Evolutionary conservation across 495 filamentous ascomycete species (phyloP).

Genomic region (Copromyces sp.): DNA sequence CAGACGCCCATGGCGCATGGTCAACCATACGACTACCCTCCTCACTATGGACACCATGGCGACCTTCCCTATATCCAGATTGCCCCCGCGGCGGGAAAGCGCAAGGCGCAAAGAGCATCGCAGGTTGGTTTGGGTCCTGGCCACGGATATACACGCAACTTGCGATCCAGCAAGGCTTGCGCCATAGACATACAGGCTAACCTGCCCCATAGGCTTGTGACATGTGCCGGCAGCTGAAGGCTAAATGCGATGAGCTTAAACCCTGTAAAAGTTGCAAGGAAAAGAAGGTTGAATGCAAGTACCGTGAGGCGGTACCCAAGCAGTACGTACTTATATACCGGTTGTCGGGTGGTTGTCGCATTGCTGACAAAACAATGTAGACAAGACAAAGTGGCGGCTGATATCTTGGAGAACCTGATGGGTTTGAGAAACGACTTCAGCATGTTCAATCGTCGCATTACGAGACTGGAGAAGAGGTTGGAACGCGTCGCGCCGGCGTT

Average conservation of each 20-base stretch:
- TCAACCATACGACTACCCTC: constrained; percentile 33
- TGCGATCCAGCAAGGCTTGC: not conserved
- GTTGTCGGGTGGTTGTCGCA: not conserved
- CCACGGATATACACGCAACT: not conserved
- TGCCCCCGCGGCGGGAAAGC: constrained; percentile 30
- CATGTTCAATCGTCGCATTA: constrained; percentile 17
- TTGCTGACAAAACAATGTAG: constrained; percentile 22
- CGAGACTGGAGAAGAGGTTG: constrained; percentile 15
- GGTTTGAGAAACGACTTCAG: constrained; percentile 25
- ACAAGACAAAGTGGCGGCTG: constrained; percentile 41
- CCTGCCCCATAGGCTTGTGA: constrained; percentile 49
- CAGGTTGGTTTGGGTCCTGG: constrained; percentile 27
- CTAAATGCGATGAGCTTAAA: constrained; percentile 59
- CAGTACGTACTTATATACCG: constrained; percentile 38
- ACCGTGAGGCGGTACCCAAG: constrained; percentile 56
- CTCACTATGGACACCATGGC: constrained; percentile 19
- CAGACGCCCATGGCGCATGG: constrained; percentile 33
- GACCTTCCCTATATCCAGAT: constrained; percentile 26
- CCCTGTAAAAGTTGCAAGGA: constrained; percentile 48
- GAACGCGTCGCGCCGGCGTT: constrained; percentile 7
- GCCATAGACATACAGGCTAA: constrained; percentile 12
- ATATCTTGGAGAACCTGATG: constrained; percentile 36
- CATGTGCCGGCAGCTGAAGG: constrained; percentile 56
- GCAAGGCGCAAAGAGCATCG: constrained; percentile 42
- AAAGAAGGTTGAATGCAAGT: constrained; percentile 50